Evolutionary conservation across 495 filamentous ascomycete genomes (phyloP).

Genomic region (Jackrogersella multiformis): DNA sequence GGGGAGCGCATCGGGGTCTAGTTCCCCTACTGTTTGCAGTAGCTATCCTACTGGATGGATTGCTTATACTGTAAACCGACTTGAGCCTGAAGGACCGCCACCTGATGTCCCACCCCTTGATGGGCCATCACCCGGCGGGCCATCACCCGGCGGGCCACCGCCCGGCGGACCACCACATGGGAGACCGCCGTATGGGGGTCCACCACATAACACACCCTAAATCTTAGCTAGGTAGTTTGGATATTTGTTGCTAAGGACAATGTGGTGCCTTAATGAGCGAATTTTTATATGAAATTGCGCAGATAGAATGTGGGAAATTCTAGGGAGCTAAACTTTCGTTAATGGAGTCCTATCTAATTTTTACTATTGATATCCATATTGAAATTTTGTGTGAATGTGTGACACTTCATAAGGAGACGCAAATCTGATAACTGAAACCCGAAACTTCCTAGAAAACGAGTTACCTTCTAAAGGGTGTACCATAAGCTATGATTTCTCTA

Average conservation of each 20-base stretch:
- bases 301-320: background rate
- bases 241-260: background rate
- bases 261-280: too few relatives aligned
- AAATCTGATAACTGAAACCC: too few relatives aligned
- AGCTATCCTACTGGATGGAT: slow-evolving; percentile 25
- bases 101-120: background rate
- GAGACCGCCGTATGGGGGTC: background rate
- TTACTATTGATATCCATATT: background rate
- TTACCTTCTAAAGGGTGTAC: too few relatives aligned
- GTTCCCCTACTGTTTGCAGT: slow-evolving; percentile 23
- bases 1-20: background rate
- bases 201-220: background rate
- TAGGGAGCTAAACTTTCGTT: background rate
- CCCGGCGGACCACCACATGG: background rate
- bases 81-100: background rate
- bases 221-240: too few relatives aligned
- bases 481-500: background rate
- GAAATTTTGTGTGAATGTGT: background rate
- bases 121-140: background rate
- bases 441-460: too few relatives aligned
- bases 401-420: background rate
- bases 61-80: slow-evolving; percentile 20
- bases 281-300: too few relatives aligned
- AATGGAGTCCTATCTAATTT: background rate
- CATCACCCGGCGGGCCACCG: background rate